These are phyloP conservation scores for Orbilia quercus DNA, from an alignment of 2,329 filamentous ascomycete species.

Conservation along the genomic window DNA sequence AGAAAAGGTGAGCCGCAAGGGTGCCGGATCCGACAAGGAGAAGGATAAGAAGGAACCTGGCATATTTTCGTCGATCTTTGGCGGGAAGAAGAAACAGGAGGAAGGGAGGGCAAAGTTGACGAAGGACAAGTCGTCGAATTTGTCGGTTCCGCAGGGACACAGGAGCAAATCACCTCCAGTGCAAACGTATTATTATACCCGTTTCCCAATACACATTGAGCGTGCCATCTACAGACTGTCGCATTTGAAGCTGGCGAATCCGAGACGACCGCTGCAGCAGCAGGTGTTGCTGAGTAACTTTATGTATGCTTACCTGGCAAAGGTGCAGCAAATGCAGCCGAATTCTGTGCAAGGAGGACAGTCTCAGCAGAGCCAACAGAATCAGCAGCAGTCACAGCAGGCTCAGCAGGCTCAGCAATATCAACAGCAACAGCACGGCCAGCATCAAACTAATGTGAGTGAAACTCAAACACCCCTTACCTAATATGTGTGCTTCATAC, in stretches of 20 bases:
- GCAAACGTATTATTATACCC: conserved; percentile 90
- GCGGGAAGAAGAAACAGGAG: conserved; percentile 83
- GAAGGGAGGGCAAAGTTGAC: conserved; percentile 64
- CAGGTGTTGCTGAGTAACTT: conserved; percentile 98
- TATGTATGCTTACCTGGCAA: conserved; percentile 99
- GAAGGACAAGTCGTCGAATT: conserved; percentile 79
- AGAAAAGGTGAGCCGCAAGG: conserved; percentile 68
- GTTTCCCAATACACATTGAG: conserved; percentile 94
- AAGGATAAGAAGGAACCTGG: conserved; percentile 90
- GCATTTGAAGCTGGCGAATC: conserved; percentile 98
- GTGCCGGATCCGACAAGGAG: conserved; percentile 70
- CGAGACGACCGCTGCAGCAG: conserved; percentile 87
- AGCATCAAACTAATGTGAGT: conserved; percentile 42
- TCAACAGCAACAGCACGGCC: conserved; percentile 59
- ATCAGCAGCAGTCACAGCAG: conserved; percentile 63
- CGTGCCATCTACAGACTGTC: conserved; percentile 98
- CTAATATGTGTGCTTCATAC: not conserved
- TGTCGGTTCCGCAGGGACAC: conserved; percentile 70
- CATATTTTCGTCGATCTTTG: conserved; percentile 93
- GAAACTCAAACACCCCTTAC: conserved; percentile 35
- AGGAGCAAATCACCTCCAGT: conserved; percentile 65
- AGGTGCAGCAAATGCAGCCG: conserved; percentile 98
- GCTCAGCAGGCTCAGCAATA: conserved; percentile 62
- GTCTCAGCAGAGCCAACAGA: conserved; percentile 59
- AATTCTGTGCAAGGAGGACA: conserved; percentile 75